Evolutionary conservation across 306 rosid species (phyloP), one percentile per base, ranked within the genome.

Genomic region (Mimosa bimucronata): DNA sequence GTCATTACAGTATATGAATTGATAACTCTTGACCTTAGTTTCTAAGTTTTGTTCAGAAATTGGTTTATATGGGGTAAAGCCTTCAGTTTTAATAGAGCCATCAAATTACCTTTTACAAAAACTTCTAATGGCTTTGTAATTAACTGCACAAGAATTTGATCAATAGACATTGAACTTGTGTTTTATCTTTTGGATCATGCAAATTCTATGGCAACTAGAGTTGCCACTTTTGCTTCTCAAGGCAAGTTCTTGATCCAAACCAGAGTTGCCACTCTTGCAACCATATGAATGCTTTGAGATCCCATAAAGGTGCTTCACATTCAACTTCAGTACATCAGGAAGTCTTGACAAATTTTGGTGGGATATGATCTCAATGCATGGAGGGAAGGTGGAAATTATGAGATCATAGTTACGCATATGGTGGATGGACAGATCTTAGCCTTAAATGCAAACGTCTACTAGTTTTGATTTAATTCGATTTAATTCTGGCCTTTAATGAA

Each of bases 191-290:
- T 9, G 29, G 64, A 23, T 57, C 30, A 23, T 57, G 64, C 64
- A 26, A 48, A 48, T 48, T 15, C 55, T 48, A 4, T 48, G 7
- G 9, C 21, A 48, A 15, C n/a, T 19, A 48, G 55, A 48, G 9
- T 48, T 4, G 13, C 30, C 41, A 6, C 67, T 75, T 75, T 62
- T 73, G 62, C 81, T 52, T 42, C 73, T 61, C 55, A 26, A 64
- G 73, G 53, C 31, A 78, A 62, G 67, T 18, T 64, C 66, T 45
- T 45, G 38, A 34, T 34, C 38, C 38, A 34, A 34, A 34, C 38
- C 38, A 34, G 38, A 34, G 38, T 34, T 34, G 5, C 3, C 38
- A 34, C 38, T 34, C 38, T 6, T 34, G 16, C 48, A 44, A 12
- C 48, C 48, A 44, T 7, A 44, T 12, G 9, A 44, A 44, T 12